Evolutionary conservation across 169 alveolate species (phyloP).

Genomic region (Eimeria mitis): DNA sequence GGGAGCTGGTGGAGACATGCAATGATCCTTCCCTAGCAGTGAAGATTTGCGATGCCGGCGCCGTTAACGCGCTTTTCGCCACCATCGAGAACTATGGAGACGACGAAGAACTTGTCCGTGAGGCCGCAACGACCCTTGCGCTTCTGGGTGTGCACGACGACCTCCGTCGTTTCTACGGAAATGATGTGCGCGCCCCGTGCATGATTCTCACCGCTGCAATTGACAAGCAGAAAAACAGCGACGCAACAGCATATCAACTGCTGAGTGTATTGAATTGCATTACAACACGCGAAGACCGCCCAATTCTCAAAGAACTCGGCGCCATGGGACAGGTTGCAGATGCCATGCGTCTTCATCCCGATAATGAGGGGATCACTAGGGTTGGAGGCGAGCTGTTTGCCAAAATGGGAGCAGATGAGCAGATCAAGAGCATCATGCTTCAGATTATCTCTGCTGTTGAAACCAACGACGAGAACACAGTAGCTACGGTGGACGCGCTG

Average conservation of each 20-base stretch:
- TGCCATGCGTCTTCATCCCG: slow-evolving; percentile 91
- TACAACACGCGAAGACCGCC: slow-evolving; percentile 77
- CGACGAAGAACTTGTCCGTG: slow-evolving; percentile 70
- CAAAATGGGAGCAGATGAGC: slow-evolving; percentile 95
- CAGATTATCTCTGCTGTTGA: slow-evolving; percentile 89
- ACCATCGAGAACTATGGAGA: slow-evolving; percentile 78
- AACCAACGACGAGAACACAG: slow-evolving; percentile 89
- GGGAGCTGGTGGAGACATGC: slow-evolving; percentile 85
- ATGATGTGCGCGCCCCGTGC: slow-evolving; percentile 79
- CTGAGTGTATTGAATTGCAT: slow-evolving; percentile 66
- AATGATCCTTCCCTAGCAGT: slow-evolving; percentile 79
- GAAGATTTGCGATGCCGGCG: slow-evolving; percentile 78
- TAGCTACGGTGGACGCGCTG: slow-evolving; percentile 90
- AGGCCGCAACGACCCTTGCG: slow-evolving; percentile 77
- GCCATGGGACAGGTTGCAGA: slow-evolving; percentile 92
- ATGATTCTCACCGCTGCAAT: slow-evolving; percentile 76
- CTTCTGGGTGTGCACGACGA: slow-evolving; percentile 77
- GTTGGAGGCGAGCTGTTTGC: slow-evolving; percentile 93
- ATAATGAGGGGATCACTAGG: slow-evolving; percentile 87
- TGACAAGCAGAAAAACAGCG: slow-evolving; percentile 81
- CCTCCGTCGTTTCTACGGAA: slow-evolving; percentile 79
- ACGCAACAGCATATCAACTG: slow-evolving; percentile 49
- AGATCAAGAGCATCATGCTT: slow-evolving; percentile 93
- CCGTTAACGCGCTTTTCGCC: slow-evolving; percentile 77
- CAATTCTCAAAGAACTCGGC: slow-evolving; percentile 84